Percentiles rank a stretch among this genome's conserved stretches.
These are phyloP conservation scores for Lichtheimia corymbifera DNA, from an alignment of 371 early-diverging fungal species.

Conservation along the genomic window DNA sequence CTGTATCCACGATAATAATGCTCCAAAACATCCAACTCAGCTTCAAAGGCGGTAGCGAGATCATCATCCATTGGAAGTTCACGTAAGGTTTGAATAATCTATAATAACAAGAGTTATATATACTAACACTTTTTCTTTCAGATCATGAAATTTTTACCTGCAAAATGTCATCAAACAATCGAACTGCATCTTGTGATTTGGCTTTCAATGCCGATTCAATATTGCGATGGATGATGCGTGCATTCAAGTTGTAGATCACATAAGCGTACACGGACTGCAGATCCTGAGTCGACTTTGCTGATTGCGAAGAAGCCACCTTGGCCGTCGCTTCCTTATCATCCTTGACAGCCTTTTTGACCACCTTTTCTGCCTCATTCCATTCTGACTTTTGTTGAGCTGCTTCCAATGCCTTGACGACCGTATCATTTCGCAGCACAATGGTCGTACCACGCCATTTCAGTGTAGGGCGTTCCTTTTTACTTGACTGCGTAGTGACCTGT, in stretches of 20 bases:
- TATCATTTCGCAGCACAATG: not conserved
- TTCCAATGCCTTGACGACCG: not conserved
- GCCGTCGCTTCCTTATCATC: slow-evolving; percentile 68
- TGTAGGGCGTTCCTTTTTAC: slow-evolving; percentile 33
- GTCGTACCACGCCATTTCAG: not conserved
- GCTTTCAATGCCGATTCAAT: slow-evolving; percentile 42
- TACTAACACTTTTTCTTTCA: not conserved
- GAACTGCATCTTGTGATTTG: slow-evolving; percentile 65
- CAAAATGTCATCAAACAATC: slow-evolving; percentile 64
- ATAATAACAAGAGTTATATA: not conserved
- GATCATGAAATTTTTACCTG: slow-evolving; percentile 44
- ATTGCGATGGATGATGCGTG: slow-evolving; percentile 59
- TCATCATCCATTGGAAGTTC: slow-evolving; percentile 54
- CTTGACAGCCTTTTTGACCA: slow-evolving; percentile 61
- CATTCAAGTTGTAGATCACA: slow-evolving; percentile 57
- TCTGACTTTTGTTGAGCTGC: slow-evolving; percentile 21
- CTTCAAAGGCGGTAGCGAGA: slow-evolving; percentile 43
- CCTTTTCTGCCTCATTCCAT: slow-evolving; percentile 63
- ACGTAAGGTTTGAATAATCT: slow-evolving; percentile 48
- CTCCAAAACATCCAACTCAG: slow-evolving; percentile 52
- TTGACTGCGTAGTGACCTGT: slow-evolving; percentile 26
- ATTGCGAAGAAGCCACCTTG: slow-evolving; percentile 74
- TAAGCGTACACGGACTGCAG: slow-evolving; percentile 58
- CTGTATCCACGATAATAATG: slow-evolving; percentile 56
- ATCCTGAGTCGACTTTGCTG: slow-evolving; percentile 61